A percentile compares a stretch with the other conserved stretches of the same genome.
phyloP scores from a whole-genome alignment of 345 rosid genomes.

The Lenwebbia sp. region DNA sequence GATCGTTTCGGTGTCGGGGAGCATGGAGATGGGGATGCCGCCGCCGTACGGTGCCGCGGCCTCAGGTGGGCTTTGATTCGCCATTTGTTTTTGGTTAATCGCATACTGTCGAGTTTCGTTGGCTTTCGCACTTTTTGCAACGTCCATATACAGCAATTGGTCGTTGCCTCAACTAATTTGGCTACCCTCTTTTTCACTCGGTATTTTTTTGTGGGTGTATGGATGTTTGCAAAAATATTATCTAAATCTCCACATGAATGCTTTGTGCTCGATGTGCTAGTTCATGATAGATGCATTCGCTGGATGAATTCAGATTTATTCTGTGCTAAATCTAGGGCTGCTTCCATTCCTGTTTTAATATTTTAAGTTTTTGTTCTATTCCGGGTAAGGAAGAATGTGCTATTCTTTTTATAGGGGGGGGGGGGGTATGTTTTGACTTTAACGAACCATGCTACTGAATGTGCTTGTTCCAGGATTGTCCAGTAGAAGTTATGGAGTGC shows the following conservation, averaged over 20 bases:
- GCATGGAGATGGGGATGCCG: background rate
- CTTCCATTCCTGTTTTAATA: background rate
- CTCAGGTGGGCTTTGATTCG: background rate
- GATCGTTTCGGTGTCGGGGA: background rate
- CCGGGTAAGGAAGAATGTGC: background rate
- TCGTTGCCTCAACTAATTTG: background rate
- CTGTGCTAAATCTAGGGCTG: background rate
- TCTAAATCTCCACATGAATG: background rate
- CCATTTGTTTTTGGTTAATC: background rate
- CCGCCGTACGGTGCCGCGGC: background rate
- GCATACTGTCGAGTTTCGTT: background rate
- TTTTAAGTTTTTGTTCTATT: background rate
- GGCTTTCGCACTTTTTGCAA: background rate
- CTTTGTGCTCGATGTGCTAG: background rate
- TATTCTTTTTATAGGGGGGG: background rate
- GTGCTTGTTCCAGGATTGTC: conserved; percentile 39
- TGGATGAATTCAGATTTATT: background rate
- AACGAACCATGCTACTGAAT: background rate
- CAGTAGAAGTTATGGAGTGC: conserved; percentile 21
- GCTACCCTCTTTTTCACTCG: background rate
- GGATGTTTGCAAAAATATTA: background rate
- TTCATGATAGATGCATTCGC: background rate
- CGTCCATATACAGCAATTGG: background rate
- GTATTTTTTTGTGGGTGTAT: background rate
- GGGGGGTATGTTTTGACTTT: background rate